Conservation (phyloP, 2,329 filamentous ascomycete genomes). For the Chrysoporthe deuterocubensis region DNA sequence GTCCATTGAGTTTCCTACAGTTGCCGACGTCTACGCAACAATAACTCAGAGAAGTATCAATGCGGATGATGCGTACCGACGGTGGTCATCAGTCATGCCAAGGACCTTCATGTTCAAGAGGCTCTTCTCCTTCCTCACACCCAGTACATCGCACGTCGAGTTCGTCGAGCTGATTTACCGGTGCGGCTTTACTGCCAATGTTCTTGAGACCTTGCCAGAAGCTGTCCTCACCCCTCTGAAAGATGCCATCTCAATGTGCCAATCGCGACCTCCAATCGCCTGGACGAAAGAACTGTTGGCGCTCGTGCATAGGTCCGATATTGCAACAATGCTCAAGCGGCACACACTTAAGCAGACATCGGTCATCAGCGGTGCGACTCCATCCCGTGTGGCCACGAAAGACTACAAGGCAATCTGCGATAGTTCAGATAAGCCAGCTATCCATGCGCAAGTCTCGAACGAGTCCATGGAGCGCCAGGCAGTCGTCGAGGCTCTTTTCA, state of each 20-base stretch:
- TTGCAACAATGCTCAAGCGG: slow-evolving; percentile 67
- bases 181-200: slow-evolving; percentile 66
- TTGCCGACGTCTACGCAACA: slow-evolving; percentile 50
- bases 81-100: slow-evolving; percentile 59
- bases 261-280: slow-evolving; percentile 75
- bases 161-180: slow-evolving; percentile 76
- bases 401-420: slow-evolving; percentile 72
- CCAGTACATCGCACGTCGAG: slow-evolving; percentile 57
- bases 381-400: slow-evolving; percentile 67
- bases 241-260: slow-evolving; percentile 83
- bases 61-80: slow-evolving; percentile 41
- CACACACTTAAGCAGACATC: slow-evolving; percentile 48
- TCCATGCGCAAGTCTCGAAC: slow-evolving; percentile 46
- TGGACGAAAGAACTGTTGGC: slow-evolving; percentile 76
- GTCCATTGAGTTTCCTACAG: slow-evolving; percentile 45
- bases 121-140: slow-evolving; percentile 64
- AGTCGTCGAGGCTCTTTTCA: slow-evolving; percentile 86
- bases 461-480: slow-evolving; percentile 71
- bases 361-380: slow-evolving; percentile 49
- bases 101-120: slow-evolving; percentile 72
- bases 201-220: slow-evolving; percentile 85
- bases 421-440: slow-evolving; percentile 17
- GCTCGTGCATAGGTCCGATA: slow-evolving; percentile 80
- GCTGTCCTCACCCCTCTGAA: slow-evolving; percentile 79
- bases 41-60: slow-evolving; percentile 41